Evolutionary conservation across 768 basidiomycete genomes (phyloP).

Genomic region (Kwoniella dejecticola): DNA sequence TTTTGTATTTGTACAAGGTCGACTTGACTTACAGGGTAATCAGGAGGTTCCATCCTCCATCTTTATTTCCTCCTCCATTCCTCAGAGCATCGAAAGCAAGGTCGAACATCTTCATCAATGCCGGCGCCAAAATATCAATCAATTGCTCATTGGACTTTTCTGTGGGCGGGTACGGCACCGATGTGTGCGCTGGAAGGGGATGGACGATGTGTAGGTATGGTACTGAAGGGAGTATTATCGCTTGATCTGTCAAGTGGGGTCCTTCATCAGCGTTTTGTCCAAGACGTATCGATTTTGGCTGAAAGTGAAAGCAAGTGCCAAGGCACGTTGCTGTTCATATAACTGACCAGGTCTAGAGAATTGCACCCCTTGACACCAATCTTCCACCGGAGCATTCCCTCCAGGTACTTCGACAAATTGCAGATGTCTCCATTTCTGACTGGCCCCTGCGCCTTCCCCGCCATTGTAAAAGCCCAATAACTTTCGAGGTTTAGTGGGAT

Average conservation of each 20-base stretch:
- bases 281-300: neutral
- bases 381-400: constrained; percentile 71
- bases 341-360: constrained; percentile 65
- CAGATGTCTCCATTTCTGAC: constrained; percentile 88
- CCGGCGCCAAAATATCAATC: constrained; percentile 44
- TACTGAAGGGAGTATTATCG: constrained; percentile 59
- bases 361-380: constrained; percentile 63
- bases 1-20: too few species aligned
- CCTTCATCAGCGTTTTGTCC: neutral
- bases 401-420: constrained; percentile 76
- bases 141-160: constrained; percentile 33
- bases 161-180: constrained; percentile 38
- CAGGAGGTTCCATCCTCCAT: constrained; percentile 53
- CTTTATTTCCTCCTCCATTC: constrained; percentile 29
- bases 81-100: constrained; percentile 47
- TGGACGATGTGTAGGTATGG: constrained; percentile 63
- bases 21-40: constrained; percentile 49
- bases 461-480: constrained; percentile 91
- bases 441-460: constrained; percentile 68
- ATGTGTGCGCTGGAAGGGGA: constrained; percentile 34
- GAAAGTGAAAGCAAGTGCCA: too few species aligned
- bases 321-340: too few species aligned
- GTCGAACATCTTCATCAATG: constrained; percentile 49
- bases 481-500: constrained; percentile 57
- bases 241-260: constrained; percentile 12